Evolutionary conservation across 202 grass and related monocot genomes (phyloP).

Genomic region (Panicum virgatum): DNA sequence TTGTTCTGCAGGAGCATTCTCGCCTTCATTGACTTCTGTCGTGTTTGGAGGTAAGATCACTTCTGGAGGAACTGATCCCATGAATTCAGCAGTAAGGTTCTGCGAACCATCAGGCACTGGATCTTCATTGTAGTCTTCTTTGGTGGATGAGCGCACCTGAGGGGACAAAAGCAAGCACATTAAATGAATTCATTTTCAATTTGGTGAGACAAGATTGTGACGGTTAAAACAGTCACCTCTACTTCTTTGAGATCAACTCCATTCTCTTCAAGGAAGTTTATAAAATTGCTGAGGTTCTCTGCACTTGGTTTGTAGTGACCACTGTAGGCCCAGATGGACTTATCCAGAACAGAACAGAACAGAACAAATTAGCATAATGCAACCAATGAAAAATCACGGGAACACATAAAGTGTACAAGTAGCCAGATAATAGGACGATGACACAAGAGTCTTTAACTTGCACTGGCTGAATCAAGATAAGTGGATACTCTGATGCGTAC

Average conservation of each 20-base stretch:
- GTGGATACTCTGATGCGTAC: not conserved
- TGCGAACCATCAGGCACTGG: constrained; percentile 18
- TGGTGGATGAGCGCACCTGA: constrained; percentile 9
- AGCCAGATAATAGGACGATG: not conserved
- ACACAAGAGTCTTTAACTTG: not conserved
- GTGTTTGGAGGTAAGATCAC: constrained; percentile 27
- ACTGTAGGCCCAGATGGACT: constrained; percentile 90
- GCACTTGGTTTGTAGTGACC: constrained; percentile 90
- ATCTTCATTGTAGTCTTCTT: constrained; percentile 72
- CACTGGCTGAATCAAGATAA: not conserved
- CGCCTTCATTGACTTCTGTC: not conserved
- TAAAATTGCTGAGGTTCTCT: constrained; percentile 73
- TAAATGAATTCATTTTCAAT: not conserved
- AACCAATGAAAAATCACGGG: not conserved
- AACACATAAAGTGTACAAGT: no score
- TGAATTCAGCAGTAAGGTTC: constrained; percentile 3
- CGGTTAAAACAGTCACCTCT: not conserved
- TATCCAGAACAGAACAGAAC: constrained; percentile 23
- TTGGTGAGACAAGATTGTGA: not conserved
- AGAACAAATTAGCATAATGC: not conserved
- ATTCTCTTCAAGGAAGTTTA: constrained; percentile 72
- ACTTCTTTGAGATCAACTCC: constrained; percentile 26
- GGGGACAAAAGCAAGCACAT: not conserved
- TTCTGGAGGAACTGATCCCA: constrained; percentile 26
- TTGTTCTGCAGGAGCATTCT: constrained; percentile 18